These are phyloP conservation scores for Hyphochytrium catenoides DNA, from an alignment of 352 stramenopile genomes.

Conservation along the genomic window DNA sequence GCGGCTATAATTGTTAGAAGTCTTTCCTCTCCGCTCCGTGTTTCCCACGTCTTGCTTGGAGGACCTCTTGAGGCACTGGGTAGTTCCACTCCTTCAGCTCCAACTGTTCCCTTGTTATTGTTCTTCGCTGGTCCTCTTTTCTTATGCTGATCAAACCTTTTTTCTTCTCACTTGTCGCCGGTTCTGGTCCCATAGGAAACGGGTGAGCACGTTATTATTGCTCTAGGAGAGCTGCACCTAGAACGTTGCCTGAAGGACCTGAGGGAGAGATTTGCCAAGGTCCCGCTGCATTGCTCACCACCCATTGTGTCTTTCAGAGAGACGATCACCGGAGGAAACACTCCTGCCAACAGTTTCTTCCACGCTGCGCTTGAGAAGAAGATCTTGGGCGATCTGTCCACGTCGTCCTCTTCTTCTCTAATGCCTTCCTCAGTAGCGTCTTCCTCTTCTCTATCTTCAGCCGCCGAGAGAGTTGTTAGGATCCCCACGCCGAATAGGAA, in stretches of 20 bases:
- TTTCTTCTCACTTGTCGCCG: not conserved
- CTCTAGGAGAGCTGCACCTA: conserved; percentile 68
- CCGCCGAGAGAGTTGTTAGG: conserved; percentile 7
- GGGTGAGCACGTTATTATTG: conserved; percentile 67
- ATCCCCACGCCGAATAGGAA: conserved; percentile 1
- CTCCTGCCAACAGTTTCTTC: not conserved
- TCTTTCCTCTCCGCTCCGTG: no score
- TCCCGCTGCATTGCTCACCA: conserved; percentile 49
- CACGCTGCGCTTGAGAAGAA: no score
- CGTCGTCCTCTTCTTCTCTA: no score
- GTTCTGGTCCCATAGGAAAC: conserved; percentile 16
- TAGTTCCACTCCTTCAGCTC: no score
- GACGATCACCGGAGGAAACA: conserved; percentile 26
- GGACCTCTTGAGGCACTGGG: no score
- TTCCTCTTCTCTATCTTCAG: not conserved
- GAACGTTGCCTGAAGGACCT: conserved; percentile 73
- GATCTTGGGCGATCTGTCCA: no score
- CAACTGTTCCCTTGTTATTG: no score
- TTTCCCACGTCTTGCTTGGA: no score
- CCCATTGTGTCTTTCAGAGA: conserved; percentile 70
- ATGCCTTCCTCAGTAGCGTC: conserved; percentile 6
- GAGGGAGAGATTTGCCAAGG: conserved; percentile 57
- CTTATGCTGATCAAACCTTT: no score
- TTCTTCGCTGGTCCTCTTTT: no score
- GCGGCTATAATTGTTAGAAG: no score